phyloP scores from a whole-genome alignment of 306 rosid species.

The Medicago ruthenica region DNA sequence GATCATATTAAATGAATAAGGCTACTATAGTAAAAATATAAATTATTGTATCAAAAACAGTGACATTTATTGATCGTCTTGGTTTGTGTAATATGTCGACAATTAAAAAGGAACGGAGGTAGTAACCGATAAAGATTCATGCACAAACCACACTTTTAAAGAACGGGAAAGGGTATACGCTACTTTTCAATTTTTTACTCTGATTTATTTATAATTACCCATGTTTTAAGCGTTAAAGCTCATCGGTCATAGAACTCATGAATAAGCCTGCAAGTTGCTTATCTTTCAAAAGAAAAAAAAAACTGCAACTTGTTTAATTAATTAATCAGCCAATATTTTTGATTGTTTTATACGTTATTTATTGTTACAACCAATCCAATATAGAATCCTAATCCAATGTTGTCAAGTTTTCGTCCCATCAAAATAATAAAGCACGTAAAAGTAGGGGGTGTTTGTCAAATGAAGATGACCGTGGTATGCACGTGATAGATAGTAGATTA shows the following conservation, averaged over 20 bases:
- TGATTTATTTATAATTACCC: too few relatives aligned
- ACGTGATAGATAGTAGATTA: too few relatives aligned
- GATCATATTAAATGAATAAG: too few relatives aligned
- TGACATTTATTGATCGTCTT: too few relatives aligned
- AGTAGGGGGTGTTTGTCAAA: background rate
- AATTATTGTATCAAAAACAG: too few relatives aligned
- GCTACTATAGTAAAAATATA: too few relatives aligned
- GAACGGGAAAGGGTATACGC: background rate
- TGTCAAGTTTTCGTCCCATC: background rate
- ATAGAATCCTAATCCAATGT: too few relatives aligned
- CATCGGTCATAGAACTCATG: background rate
- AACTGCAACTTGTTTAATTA: background rate
- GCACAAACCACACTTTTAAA: background rate
- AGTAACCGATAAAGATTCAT: too few relatives aligned
- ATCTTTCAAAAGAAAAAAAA: too few relatives aligned
- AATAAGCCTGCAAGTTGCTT: too few relatives aligned
- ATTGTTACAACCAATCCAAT: background rate
- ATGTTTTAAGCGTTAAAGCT: background rate
- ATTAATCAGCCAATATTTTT: background rate
- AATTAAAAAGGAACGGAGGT: too few relatives aligned
- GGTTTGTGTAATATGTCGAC: too few relatives aligned
- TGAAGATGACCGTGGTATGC: background rate
- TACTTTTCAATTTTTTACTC: background rate
- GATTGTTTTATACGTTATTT: background rate
- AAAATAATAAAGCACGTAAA: background rate